Evolutionary conservation across 2,329 filamentous ascomycete genomes (phyloP), one percentile per base, ranked within the genome.

Genomic region (Ophiosphaerella herpotricha): DNA sequence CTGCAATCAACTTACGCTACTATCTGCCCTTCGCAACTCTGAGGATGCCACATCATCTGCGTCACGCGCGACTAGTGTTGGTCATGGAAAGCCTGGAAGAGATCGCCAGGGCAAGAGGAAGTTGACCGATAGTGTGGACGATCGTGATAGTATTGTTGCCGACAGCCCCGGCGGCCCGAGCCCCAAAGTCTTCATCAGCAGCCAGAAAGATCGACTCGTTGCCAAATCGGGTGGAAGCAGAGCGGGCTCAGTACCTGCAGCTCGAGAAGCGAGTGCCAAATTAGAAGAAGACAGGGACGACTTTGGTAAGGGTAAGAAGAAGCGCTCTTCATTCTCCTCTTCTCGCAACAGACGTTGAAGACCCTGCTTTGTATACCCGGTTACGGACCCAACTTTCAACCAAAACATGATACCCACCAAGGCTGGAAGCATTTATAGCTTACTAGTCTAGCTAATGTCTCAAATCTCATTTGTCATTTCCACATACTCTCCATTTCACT

Each of bases 181-280:
- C 23, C 71, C 70, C 2, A 72, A 72, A 39, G 68, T 74, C 13
- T 50, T 65, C 39, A 64, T 68, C 43, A 59, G 50, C 41, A 58
- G 51, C 39, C 63, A 65, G 23, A 71, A 71, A 51, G 66, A 70
- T 24, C 53, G 70, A 35, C 57, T 73, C 16, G 72, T 76, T 55
- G 72, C 73, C 46, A 75, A 77, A 60, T 67, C 72, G 37, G 71
- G 73, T 39, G 61, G 68, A 21, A 73, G 71, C 46, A 62, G 73
- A 46, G 71, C 70, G 14, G 75, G 75, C 40, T 77, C 74, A 36
- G 77, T 80, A 31, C 74, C 77, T 12, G 74, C 73, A 43, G 75
- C 68, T 12, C 69, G 78, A 32, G 78, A 81, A 55, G 65, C 76
- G n/a, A 77, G 74, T 40, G 78, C 80, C n/a, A 81, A 81, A 57